phyloP scores from a whole-genome alignment of 1,139 yeast species.

The Blastobotrys arbuscula region DNA sequence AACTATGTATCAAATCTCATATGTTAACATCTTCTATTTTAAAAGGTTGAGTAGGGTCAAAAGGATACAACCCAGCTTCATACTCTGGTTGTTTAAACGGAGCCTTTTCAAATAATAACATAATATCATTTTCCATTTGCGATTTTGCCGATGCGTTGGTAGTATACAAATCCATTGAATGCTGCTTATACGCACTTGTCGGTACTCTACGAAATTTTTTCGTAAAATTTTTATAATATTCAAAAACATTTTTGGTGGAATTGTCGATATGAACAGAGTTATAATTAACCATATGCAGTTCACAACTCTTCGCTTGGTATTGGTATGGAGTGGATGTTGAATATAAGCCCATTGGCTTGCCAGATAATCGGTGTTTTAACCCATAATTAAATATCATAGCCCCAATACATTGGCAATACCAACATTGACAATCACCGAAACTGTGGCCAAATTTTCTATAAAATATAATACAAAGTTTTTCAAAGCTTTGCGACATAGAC shows the following conservation, averaged over 20 bases:
- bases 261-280: background rate
- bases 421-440: slow-evolving; percentile 32
- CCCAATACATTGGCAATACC: slow-evolving; percentile 26
- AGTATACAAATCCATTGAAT: background rate
- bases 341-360: too few relatives aligned
- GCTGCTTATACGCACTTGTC: background rate
- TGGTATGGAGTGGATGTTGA: too few relatives aligned
- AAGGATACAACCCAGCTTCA: background rate
- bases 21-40: background rate
- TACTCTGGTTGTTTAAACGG: background rate
- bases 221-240: background rate
- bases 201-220: background rate
- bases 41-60: background rate
- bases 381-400: background rate
- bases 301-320: too few relatives aligned
- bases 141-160: background rate
- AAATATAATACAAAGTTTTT: slow-evolving; percentile 27
- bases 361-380: too few relatives aligned
- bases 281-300: background rate
- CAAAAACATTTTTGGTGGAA: background rate
- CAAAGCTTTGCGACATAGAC: slow-evolving; percentile 25
- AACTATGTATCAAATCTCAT: too few relatives aligned
- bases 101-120: background rate
- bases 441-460: slow-evolving; percentile 23
- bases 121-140: background rate